Evolutionary conservation across 2,329 filamentous ascomycete species (phyloP).

Genomic region (Cryphonectria japonica): DNA sequence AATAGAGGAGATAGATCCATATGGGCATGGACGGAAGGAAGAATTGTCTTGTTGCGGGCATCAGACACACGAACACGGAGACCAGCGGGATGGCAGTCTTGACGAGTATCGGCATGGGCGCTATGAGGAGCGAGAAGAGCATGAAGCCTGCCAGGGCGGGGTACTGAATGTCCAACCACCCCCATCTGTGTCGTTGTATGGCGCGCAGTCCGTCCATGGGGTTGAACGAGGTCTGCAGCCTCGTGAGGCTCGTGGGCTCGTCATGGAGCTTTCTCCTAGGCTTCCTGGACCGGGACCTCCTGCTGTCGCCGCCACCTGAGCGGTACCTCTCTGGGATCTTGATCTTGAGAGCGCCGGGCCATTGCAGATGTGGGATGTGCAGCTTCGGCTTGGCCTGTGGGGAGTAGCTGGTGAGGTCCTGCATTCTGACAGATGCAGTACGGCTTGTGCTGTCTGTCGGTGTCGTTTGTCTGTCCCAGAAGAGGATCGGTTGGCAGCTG

Average conservation of each 20-base stretch:
- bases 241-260: slow-evolving; percentile 63
- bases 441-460: not conserved
- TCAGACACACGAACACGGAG: slow-evolving; percentile 70
- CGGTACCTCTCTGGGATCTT: slow-evolving; percentile 40
- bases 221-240: slow-evolving; percentile 80
- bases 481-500: too few species aligned
- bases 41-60: slow-evolving; percentile 88
- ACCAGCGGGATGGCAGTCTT: slow-evolving; percentile 74
- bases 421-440: slow-evolving; percentile 31
- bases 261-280: slow-evolving; percentile 29
- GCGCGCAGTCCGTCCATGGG: slow-evolving; percentile 76
- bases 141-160: slow-evolving; percentile 72
- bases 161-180: slow-evolving; percentile 83
- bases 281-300: slow-evolving; percentile 34
- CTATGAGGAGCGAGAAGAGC: slow-evolving; percentile 83
- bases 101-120: slow-evolving; percentile 76
- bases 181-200: slow-evolving; percentile 79
- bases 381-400: slow-evolving; percentile 37
- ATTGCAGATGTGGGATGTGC: slow-evolving; percentile 35
- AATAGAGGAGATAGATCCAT: slow-evolving; percentile 85
- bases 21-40: slow-evolving; percentile 86
- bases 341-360: slow-evolving; percentile 36
- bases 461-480: not conserved
- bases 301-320: slow-evolving; percentile 34
- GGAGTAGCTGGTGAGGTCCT: slow-evolving; percentile 34